Evolutionary conservation across 192 early-diverging fungal species (phyloP), one percentile per base, ranked within the genome.

Genomic region (Mortierella claussenii): DNA sequence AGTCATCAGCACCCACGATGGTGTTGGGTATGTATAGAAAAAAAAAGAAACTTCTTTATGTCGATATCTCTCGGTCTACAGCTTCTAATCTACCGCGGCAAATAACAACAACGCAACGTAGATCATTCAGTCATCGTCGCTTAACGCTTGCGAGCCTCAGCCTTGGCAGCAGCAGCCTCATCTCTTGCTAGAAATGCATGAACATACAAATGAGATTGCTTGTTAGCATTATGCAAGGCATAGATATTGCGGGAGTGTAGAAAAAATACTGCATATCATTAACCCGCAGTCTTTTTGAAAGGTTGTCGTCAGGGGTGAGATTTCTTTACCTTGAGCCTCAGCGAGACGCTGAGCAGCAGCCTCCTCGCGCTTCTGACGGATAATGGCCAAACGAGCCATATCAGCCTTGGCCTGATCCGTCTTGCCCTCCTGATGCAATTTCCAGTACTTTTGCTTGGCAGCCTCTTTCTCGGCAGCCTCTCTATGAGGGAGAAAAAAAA

Each of bases 381-480:
- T 78, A 57, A 85, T 30, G 15, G 83, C 83, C 55, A 85, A 63
- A 40, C 83, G 75, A 45, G 79, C 83, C 65, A 85, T 69, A 65
- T 85, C 83, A 6, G 81, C 40, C 79, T 82, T 79, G 26, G 83
- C 83, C 67, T 85, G 83, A 20, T 85, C 83, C 4, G 83, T 85
- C 80, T 85, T 82, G 46, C 83, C 83, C 46, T 80, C 81, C 59
- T 67, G 52, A 45, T 85, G 83, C 55, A 85, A 66, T 63, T 85
- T 85, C 81, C 75, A 81, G 73, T 85, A 85, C 52, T 68, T 66
- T 51, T 78, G 73, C 59, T 75, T 69, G 5, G 81, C 79, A 20
- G 79, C 83, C 59, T 73, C 83, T 71, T 85, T 85, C 55, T 82
- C 83, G 32, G 79, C 79, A 53, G 79, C 83, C 71, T 85, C 83